phyloP scores from a whole-genome alignment of 129 eudicot species.

The Smallanthus sonchifolius region DNA sequence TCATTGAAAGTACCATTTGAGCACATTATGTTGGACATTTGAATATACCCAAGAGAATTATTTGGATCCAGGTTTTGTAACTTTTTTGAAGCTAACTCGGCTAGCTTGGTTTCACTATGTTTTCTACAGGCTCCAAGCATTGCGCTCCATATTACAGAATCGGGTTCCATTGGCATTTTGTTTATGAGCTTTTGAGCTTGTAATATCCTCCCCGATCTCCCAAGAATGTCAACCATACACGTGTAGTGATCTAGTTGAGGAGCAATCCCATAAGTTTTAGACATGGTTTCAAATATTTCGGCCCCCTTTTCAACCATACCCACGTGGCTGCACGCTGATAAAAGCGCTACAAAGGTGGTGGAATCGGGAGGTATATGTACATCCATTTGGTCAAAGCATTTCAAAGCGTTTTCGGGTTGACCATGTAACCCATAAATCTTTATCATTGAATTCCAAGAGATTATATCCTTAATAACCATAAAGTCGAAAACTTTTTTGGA shows the following conservation, averaged over 20 bases:
- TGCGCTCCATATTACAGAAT: constrained; percentile 77
- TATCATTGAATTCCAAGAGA: constrained; percentile 83
- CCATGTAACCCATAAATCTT: constrained; percentile 75
- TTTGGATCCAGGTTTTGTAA: constrained; percentile 59
- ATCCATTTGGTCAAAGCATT: constrained; percentile 47
- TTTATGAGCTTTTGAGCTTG: constrained; percentile 61
- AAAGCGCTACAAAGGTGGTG: constrained; percentile 68
- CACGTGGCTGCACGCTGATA: constrained; percentile 75
- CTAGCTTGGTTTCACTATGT: constrained; percentile 53
- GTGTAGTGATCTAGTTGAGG: constrained; percentile 82
- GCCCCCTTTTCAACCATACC: constrained; percentile 73
- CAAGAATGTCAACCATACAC: constrained; percentile 80
- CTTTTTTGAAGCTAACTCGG: constrained; percentile 48
- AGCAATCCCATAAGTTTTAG: constrained; percentile 39
- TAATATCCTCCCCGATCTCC: constrained; percentile 48
- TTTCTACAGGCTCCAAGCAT: constrained; percentile 73
- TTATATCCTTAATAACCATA: constrained; percentile 40
- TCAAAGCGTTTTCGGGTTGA: constrained; percentile 40
- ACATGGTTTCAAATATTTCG: constrained; percentile 46
- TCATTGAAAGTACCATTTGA: constrained; percentile 49
- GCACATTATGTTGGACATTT: constrained; percentile 60
- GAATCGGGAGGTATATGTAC: constrained; percentile 43
- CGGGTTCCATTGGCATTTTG: constrained; percentile 67
- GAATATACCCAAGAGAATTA: constrained; percentile 62
- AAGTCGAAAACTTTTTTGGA: constrained; percentile 50